phyloP scores from a whole-genome alignment of 148 eudicot species.

The Dysphania ambrosioides region DNA sequence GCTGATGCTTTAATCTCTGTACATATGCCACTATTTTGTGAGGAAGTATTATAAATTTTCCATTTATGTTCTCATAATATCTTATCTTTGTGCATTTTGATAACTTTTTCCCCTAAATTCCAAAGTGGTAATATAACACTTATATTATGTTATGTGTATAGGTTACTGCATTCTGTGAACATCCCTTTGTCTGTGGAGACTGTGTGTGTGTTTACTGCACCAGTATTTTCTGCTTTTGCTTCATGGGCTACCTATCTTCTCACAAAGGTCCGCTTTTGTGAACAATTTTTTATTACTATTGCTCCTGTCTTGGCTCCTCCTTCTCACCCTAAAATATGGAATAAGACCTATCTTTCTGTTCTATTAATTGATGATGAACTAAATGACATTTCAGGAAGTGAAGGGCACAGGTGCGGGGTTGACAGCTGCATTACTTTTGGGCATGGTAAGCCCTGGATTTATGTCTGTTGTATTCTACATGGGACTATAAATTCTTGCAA shows the following conservation, averaged over 20 bases:
- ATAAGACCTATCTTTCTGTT: not conserved
- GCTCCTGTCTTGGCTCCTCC: not conserved
- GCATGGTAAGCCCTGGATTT: slow-evolving; percentile 56
- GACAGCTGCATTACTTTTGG: slow-evolving; percentile 90
- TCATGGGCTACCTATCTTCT: slow-evolving; percentile 95
- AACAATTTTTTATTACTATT: not conserved
- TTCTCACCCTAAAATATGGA: not conserved
- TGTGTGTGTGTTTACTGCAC: slow-evolving; percentile 98
- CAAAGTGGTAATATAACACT: not conserved
- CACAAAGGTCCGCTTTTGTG: slow-evolving; percentile 63
- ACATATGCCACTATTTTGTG: not conserved
- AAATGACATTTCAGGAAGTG: slow-evolving; percentile 57
- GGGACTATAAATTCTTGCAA: not conserved
- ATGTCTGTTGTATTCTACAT: slow-evolving; percentile 10
- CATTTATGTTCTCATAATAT: not conserved
- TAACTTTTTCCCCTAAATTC: slow-evolving; percentile 3
- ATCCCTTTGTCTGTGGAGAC: slow-evolving; percentile 98
- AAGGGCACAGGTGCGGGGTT: slow-evolving; percentile 95
- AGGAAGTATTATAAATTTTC: not conserved
- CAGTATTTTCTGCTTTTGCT: slow-evolving; percentile 87
- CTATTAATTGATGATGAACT: slow-evolving; percentile 19
- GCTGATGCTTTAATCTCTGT: not conserved
- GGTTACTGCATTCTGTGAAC: slow-evolving; percentile 77
- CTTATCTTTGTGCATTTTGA: not conserved
- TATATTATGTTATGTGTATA: slow-evolving; percentile 33